Percentiles rank a stretch among this genome's conserved stretches.
Evolutionary conservation across 192 early-diverging fungal species (phyloP).

Genomic region (Ambispora gerdemannii): DNA sequence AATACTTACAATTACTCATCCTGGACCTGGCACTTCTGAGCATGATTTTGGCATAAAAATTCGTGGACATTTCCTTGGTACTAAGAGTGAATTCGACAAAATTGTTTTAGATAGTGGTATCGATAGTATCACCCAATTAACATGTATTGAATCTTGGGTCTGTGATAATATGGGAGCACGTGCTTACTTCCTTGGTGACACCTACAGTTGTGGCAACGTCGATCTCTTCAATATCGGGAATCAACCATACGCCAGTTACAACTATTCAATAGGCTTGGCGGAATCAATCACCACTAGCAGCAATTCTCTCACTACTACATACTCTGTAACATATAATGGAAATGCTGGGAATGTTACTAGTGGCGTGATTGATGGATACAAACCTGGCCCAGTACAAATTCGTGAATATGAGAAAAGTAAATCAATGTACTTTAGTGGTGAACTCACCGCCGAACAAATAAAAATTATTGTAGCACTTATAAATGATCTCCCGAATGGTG

Average conservation of each 20-base stretch:
- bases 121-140: neutral
- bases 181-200: neutral
- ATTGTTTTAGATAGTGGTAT: neutral
- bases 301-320: neutral
- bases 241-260: neutral
- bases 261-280: neutral
- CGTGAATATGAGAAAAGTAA: neutral
- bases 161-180: neutral
- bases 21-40: neutral
- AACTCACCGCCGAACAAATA: neutral
- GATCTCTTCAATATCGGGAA: neutral
- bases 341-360: neutral
- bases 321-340: neutral
- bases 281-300: neutral
- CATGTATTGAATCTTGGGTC: neutral
- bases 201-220: neutral
- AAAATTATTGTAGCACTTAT: neutral
- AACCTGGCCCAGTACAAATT: neutral
- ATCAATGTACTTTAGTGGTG: neutral
- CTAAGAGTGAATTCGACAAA: neutral
- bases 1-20: neutral
- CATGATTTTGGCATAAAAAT: neutral
- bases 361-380: neutral
- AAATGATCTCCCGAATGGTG: neutral
- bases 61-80: neutral